Evolutionary conservation across 306 rosid species (phyloP).

Genomic region (Coriaria nepalensis): DNA sequence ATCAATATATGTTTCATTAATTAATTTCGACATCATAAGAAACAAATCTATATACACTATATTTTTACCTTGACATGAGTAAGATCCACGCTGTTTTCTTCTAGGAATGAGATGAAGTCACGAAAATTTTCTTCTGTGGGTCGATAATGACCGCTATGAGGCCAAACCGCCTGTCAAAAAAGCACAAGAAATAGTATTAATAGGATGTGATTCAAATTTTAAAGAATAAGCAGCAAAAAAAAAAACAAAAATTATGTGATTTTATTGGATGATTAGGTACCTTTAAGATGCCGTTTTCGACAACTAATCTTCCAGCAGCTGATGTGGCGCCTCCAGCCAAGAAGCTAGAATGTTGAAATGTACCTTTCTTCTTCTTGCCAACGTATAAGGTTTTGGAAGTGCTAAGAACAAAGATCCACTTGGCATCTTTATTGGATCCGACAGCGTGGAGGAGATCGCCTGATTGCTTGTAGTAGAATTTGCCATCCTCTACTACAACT

Average conservation of each 20-base stretch:
- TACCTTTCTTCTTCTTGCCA: constrained; percentile 88
- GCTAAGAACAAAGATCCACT: constrained; percentile 97
- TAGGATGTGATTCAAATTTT: neutral
- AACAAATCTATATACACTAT: constrained; percentile 4
- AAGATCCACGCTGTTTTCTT: constrained; percentile 70
- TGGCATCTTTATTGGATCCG: constrained; percentile 35
- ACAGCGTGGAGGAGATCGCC: constrained; percentile 55
- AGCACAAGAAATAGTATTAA: constrained; percentile 14
- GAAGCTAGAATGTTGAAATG: constrained; percentile 96
- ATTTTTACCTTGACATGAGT: constrained; percentile 66
- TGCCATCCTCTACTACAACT: constrained; percentile 68
- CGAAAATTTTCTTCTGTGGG: constrained; percentile 80
- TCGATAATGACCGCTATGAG: constrained; percentile 95
- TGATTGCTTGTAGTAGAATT: constrained; percentile 58
- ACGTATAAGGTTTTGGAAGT: constrained; percentile 67
- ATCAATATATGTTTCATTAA: constrained; percentile 16
- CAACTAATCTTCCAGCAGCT: constrained; percentile 89
- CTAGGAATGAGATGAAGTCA: constrained; percentile 72
- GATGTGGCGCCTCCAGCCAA: constrained; percentile 99
- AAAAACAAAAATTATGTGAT: neutral
- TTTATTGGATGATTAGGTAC: constrained; percentile 21
- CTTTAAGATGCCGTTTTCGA: constrained; percentile 75
- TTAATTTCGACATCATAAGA: constrained; percentile 6
- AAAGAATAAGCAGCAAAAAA: constrained; percentile 1
- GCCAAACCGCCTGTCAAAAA: constrained; percentile 84